Percentiles rank a stretch among this genome's conserved stretches.
phyloP scores from a whole-genome alignment of 306 rosid species.

The Canavalia gladiata region DNA sequence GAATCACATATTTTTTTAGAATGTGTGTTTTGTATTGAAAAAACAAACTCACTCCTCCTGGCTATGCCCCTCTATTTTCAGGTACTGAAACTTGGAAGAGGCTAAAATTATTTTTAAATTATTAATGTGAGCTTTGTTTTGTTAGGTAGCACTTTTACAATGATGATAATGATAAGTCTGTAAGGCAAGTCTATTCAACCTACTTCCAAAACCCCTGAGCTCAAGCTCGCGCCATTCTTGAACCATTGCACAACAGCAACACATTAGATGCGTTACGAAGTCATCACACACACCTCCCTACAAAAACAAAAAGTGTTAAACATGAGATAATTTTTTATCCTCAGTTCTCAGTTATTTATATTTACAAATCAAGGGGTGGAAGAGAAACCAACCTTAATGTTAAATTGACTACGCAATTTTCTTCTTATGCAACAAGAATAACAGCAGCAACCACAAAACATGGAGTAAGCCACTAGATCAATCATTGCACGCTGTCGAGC shows the following conservation, averaged over 20 bases:
- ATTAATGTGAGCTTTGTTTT: not conserved
- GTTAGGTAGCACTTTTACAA: not conserved
- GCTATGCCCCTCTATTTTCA: not conserved
- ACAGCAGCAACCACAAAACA: conserved; percentile 52
- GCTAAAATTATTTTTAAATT: not conserved
- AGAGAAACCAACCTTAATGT: conserved; percentile 46
- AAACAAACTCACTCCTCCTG: too few relatives aligned
- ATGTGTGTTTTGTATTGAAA: too few relatives aligned
- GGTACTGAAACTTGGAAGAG: not conserved
- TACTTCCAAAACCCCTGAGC: conserved; percentile 45
- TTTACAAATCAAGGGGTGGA: not conserved
- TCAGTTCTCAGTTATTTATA: not conserved
- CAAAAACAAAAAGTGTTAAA: not conserved
- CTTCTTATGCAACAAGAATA: conserved; percentile 54
- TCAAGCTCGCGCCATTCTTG: conserved; percentile 55
- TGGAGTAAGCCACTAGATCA: conserved; percentile 41
- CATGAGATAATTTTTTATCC: not conserved
- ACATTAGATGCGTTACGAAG: conserved; percentile 51
- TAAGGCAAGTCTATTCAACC: not conserved
- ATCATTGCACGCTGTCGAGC: conserved; percentile 50
- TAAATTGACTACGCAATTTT: conserved; percentile 45
- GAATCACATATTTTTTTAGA: too few relatives aligned
- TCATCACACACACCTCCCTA: conserved; percentile 56
- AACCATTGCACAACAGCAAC: conserved; percentile 59
- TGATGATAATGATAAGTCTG: not conserved